Conservation (phyloP, 352 stramenopile species). For the Phytophthora nicotianae region DNA sequence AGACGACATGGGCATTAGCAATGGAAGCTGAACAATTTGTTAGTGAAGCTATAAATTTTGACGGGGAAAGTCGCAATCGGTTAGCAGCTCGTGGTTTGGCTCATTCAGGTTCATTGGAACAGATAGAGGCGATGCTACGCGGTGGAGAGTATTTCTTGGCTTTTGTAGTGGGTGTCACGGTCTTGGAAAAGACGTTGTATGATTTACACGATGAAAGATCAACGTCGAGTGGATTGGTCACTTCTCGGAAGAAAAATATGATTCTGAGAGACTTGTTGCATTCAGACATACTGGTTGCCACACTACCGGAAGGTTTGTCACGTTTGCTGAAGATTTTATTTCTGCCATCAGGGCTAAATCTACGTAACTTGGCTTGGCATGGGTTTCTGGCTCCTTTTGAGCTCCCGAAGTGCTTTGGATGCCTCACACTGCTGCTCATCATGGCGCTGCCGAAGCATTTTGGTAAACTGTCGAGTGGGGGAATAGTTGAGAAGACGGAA, state of each 20-base stretch:
- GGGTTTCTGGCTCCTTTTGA: conserved; percentile 61
- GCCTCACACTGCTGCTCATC: conserved; percentile 54
- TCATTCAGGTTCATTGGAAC: conserved; percentile 32
- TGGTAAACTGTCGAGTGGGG: background rate
- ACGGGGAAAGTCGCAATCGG: conserved; percentile 1
- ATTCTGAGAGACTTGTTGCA: conserved; percentile 72
- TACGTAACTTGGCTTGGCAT: conserved; percentile 77
- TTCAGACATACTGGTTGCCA: conserved; percentile 35
- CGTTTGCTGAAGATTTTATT: conserved; percentile 60
- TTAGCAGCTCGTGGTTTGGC: conserved; percentile 20
- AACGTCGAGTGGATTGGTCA: background rate
- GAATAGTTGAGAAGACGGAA: conserved; percentile 6
- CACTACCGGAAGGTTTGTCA: conserved; percentile 47
- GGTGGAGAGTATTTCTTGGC: conserved; percentile 60
- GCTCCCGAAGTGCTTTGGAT: conserved; percentile 62
- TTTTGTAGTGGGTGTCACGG: conserved; percentile 60
- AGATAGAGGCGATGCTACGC: conserved; percentile 32
- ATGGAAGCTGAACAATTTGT: conserved; percentile 39
- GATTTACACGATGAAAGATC: conserved; percentile 45
- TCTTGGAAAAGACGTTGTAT: conserved; percentile 69
- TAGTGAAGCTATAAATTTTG: background rate
- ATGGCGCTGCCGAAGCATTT: conserved; percentile 43
- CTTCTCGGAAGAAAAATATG: conserved; percentile 53
- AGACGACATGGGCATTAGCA: conserved; percentile 47
- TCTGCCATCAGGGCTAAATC: conserved; percentile 62